Evolutionary conservation across 148 eudicot species (phyloP), one percentile per base, ranked within the genome.

Genomic region (Chenopodium album): DNA sequence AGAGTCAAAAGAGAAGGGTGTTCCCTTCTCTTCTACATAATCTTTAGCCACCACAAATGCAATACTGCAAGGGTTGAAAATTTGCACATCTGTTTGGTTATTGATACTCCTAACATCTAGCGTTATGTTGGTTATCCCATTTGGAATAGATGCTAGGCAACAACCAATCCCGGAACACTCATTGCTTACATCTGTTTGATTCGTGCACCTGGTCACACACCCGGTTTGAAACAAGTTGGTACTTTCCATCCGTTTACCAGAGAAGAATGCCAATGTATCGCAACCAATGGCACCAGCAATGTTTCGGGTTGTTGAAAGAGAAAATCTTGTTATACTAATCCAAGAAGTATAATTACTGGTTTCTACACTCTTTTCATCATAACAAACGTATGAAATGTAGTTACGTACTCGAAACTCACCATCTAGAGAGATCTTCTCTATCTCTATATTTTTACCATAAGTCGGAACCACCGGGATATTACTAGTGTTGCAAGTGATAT

Each of bases 41-140:
- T 78, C 80, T 12, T 47, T 78, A 13, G 74, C 81, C 44, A 52
- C 83, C 17, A 74, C 83, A 65, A 83, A 83, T 2, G 81, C 78
- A 0, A 75, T 9, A 28, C 81, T 52, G 48, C 85, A 82, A 0
- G 77, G 81, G 17, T 73, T 78, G 76, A 82, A 78, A 3, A 2
- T 0, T 0, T 32, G 32, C 26, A 65, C 81, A 0, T 29, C 1
- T 2, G 4, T 26, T 9, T 78, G 81, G 9, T 65, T 47, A 17
- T 17, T 0, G 1, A 78, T 31, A 47, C 81, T 78, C 2, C 2
- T 0, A 0, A 70, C 85, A 1, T 26, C 2, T 0, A 67, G 11
- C 0, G 19, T 16, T 72, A 83, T 50, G 16, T 34, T 26, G 0
- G 73, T 73, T 0, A 83, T 41, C 8, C 74, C 85, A 2, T 64